Base-by-base conservation (phyloP, 23 red algal species). In the Pyropia yezoensis region DNA sequence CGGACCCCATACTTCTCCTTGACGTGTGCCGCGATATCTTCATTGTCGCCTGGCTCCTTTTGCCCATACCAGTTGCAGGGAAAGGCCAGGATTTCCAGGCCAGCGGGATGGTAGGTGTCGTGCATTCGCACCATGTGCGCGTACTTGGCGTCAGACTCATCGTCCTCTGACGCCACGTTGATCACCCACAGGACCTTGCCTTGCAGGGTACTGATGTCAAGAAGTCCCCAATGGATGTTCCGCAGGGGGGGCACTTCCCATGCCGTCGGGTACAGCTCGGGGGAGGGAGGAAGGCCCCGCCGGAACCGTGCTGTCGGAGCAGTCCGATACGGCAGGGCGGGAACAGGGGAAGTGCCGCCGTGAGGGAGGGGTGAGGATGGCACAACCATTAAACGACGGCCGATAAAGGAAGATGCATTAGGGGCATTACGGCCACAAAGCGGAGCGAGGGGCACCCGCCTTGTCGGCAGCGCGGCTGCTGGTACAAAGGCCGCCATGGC, bases 61-160 rank as follows among this genome's bases (percentile, higher is more conserved):
- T 88, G 83, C 5, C 75, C 83, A 52, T 51, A 88, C 73, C 73
- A 88, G 26, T 88, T 88, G 61, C 73, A 61, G 21, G 83, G 83
- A 54, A 88, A 68, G 18, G 83, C 83, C 34, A 88, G 30, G 18
- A 88, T 67, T 61, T 77, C 83, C 18, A 88, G 66, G 8, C 83
- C 73, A 24, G 54, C 53, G 7, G 49, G 34, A 18, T 69, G 33
- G 34, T 78, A 88, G 20, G 65, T 59, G 16, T 61, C 62, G 11
- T 77, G 66, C 7, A 88, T 54, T 3, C 53, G 19, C 23, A 73
- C 21, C 22, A 88, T 39, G 18, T 52, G 54, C 8, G 28, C 14
- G 73, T 77, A 77, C 39, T 71, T 52, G 14, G 62, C 27, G 45
- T 68, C 83, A 4, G 73, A 67, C 58, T 61, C 39, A 16, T 30